Percentiles rank a stretch among this genome's conserved stretches.
Evolutionary conservation across 2,329 filamentous ascomycete species (phyloP).

Genomic region (Neodidymelliopsis sp.): DNA sequence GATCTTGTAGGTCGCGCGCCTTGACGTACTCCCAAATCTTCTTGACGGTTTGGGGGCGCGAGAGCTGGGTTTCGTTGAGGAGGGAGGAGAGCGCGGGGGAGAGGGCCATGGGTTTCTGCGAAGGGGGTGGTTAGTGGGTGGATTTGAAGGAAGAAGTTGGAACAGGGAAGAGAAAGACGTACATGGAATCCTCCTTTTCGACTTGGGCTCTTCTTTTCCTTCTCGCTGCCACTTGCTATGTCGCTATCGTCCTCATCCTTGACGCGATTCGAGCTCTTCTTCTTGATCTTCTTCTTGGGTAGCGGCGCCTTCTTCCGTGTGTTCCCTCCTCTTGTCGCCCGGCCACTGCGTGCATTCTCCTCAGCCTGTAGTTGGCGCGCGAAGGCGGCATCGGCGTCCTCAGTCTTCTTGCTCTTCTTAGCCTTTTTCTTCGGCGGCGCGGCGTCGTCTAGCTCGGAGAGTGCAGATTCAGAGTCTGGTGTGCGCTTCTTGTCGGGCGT

Average conservation of each 20-base stretch:
- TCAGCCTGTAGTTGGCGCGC: constrained; percentile 91
- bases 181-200: constrained; percentile 91
- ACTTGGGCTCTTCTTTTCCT: constrained; percentile 70
- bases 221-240: constrained; percentile 66
- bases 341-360: constrained; percentile 73
- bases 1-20: constrained; percentile 85
- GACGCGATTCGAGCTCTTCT: constrained; percentile 75
- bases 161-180: constrained; percentile 42
- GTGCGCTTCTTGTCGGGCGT: constrained; percentile 52
- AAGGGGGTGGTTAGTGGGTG: constrained; percentile 26
- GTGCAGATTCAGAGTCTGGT: constrained; percentile 49
- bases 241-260: constrained; percentile 83
- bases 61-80: constrained; percentile 79
- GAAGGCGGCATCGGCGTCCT: constrained; percentile 84
- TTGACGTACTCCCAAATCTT: constrained; percentile 97
- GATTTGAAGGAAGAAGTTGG: too few species aligned
- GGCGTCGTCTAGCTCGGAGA: constrained; percentile 52
- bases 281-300: constrained; percentile 74
- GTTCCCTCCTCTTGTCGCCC: constrained; percentile 78
- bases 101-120: constrained; percentile 75
- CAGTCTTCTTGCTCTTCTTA: constrained; percentile 73
- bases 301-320: constrained; percentile 59
- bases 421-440: constrained; percentile 59
- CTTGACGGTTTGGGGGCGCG: constrained; percentile 94
- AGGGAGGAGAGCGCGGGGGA: constrained; percentile 74